These are phyloP conservation scores for Pichia sorboxylosa DNA, from an alignment of 1,139 yeast genomes.

Conservation along the genomic window DNA sequence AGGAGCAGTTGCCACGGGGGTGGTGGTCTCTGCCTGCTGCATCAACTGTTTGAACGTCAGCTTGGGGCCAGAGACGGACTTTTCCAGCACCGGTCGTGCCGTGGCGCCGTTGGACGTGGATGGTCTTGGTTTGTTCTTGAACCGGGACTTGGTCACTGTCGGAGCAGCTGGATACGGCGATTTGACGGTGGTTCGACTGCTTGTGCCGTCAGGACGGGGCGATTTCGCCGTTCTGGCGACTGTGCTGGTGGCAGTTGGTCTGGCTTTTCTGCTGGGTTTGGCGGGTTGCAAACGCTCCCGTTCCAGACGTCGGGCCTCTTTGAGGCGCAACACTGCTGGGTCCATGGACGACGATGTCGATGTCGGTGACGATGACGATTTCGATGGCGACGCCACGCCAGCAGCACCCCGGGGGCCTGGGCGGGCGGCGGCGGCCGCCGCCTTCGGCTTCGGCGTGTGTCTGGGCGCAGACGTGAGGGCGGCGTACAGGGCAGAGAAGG, in stretches of 20 bases:
- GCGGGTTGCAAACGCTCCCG: constrained; percentile 26
- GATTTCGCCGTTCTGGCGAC: neutral
- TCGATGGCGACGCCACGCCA: neutral
- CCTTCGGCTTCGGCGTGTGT: no score
- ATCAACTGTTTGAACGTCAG: constrained; percentile 55
- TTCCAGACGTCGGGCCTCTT: constrained; percentile 53
- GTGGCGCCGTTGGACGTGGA: neutral
- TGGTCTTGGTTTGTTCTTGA: constrained; percentile 5
- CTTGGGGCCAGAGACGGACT: constrained; percentile 29
- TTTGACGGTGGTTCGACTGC: neutral
- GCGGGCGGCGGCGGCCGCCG: no score
- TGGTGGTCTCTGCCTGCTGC: constrained; percentile 51
- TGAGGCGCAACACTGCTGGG: constrained; percentile 49
- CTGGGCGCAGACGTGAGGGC: no score
- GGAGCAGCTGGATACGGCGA: no score
- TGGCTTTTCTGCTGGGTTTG: constrained; percentile 2
- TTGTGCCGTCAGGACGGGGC: neutral
- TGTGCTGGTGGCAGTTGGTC: neutral
- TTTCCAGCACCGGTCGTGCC: constrained; percentile 4
- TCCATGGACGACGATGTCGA: constrained; percentile 19
- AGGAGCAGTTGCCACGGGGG: constrained; percentile 11
- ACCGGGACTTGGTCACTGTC: constrained; percentile 9
- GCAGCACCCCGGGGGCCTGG: no score
- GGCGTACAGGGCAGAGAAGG: constrained; percentile 20
- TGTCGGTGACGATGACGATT: neutral